Evolutionary conservation across 352 stramenopile species (phyloP).

Genomic region (Phytophthora citrophthora): DNA sequence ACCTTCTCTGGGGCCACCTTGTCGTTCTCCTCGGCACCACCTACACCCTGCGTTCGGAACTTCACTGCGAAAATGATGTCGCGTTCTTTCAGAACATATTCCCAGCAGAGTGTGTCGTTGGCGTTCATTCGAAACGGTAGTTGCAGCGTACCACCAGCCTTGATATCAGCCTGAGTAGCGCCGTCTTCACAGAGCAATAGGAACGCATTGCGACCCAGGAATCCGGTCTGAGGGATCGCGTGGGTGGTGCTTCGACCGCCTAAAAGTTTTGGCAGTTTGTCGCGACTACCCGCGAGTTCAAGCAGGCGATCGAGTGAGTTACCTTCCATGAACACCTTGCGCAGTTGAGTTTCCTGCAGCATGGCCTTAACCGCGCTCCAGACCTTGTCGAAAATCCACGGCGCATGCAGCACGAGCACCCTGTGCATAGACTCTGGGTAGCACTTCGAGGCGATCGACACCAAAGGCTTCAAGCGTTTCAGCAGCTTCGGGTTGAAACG

Average conservation of each 20-base stretch:
- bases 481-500: conserved; percentile 66
- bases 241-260: conserved; percentile 61
- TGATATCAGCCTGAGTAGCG: conserved; percentile 70
- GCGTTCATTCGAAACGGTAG: conserved; percentile 72
- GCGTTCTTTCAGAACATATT: conserved; percentile 67
- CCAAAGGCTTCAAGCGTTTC: conserved; percentile 42
- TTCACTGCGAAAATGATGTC: conserved; percentile 79
- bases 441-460: conserved; percentile 61
- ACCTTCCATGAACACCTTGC: conserved; percentile 68
- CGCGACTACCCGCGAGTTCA: conserved; percentile 50
- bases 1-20: conserved; percentile 56
- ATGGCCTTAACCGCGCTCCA: conserved; percentile 61
- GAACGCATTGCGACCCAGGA: conserved; percentile 67
- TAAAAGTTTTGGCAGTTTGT: conserved; percentile 62
- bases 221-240: conserved; percentile 68
- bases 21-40: conserved; percentile 64
- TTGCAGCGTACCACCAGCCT: conserved; percentile 60
- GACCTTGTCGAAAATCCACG: conserved; percentile 80
- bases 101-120: conserved; percentile 82
- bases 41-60: conserved; percentile 73
- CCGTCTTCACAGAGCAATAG: conserved; percentile 74
- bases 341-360: conserved; percentile 69
- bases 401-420: conserved; percentile 64
- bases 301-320: conserved; percentile 56
- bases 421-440: conserved; percentile 71